Conservation (phyloP, 345 rosid genomes). For the Rhizophora mangle region DNA sequence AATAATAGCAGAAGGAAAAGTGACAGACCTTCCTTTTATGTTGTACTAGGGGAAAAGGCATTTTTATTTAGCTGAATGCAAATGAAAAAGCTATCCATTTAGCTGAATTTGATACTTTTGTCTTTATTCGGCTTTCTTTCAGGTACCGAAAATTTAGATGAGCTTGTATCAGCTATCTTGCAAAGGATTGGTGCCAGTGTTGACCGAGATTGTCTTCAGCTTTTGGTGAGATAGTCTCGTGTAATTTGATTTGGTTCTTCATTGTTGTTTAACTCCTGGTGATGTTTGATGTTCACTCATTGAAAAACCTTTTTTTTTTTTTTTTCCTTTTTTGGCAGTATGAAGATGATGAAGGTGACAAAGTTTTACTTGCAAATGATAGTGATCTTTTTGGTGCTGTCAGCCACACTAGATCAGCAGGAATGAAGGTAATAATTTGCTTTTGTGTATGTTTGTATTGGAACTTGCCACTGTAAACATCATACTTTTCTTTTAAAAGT, state of each 20-base stretch:
- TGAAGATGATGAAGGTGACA: constrained; percentile 96
- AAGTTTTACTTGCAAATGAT: constrained; percentile 68
- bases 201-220: constrained; percentile 50
- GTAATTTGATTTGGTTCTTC: constrained; percentile 3
- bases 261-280: background rate
- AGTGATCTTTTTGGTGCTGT: constrained; percentile 73
- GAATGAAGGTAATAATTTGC: constrained; percentile 54
- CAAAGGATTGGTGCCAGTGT: constrained; percentile 58
- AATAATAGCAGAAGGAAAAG: no score
- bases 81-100: background rate
- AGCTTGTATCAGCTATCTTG: constrained; percentile 58
- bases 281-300: background rate
- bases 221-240: constrained; percentile 51
- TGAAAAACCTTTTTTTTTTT: background rate
- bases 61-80: background rate
- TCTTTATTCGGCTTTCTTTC: constrained; percentile 3
- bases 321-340: constrained; percentile 36
- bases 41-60: background rate
- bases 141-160: constrained; percentile 69
- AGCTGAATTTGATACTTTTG: background rate
- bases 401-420: constrained; percentile 57
- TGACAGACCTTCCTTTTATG: no score
- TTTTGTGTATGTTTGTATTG: background rate
- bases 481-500: no score
- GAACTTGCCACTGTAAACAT: no score